Conservation (phyloP, 1,139 yeast species). For the Arxiozyma slooffiae region DNA sequence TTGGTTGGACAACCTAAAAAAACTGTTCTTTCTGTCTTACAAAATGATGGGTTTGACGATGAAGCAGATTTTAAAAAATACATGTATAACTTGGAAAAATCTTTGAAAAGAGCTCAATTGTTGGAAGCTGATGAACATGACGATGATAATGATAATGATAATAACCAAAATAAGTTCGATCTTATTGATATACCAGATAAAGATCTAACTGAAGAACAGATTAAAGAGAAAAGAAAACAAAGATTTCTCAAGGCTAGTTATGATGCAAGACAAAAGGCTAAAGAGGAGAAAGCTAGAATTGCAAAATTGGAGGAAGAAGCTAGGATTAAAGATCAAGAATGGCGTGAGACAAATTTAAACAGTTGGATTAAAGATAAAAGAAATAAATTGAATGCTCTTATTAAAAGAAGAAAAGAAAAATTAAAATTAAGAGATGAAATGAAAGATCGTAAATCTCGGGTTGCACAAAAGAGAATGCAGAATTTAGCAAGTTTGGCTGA, state of each 20-base stretch:
- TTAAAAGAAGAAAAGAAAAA: conserved; percentile 55
- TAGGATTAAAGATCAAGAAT: conserved; percentile 52
- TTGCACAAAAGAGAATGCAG: conserved; percentile 90
- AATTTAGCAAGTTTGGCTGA: conserved; percentile 81
- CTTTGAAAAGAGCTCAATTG: conserved; percentile 53
- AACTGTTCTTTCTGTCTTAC: conserved; percentile 37
- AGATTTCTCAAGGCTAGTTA: conserved; percentile 71
- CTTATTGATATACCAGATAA: conserved; percentile 77
- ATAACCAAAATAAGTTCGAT: conserved; percentile 61
- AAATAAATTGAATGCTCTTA: conserved; percentile 45
- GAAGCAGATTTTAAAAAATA: conserved; percentile 64
- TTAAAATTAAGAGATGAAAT: conserved; percentile 65
- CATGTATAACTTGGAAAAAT: conserved; percentile 52
- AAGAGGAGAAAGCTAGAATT: conserved; percentile 61
- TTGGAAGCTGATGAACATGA: conserved; percentile 52
- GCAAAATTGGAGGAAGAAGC: conserved; percentile 44
- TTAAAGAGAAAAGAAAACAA: conserved; percentile 82
- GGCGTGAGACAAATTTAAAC: conserved; percentile 65
- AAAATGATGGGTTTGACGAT: conserved; percentile 70
- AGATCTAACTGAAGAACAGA: conserved; percentile 65
- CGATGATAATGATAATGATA: conserved; percentile 38
- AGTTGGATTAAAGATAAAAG: conserved; percentile 77
- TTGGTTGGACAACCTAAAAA: conserved; percentile 42
- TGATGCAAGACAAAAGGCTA: conserved; percentile 80
- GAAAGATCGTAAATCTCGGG: conserved; percentile 79